A percentile compares a stretch with the other conserved stretches of the same genome.
Evolutionary conservation across 2,329 filamentous ascomycete species (phyloP).

Genomic region (Lecanoromycetidae sp.): DNA sequence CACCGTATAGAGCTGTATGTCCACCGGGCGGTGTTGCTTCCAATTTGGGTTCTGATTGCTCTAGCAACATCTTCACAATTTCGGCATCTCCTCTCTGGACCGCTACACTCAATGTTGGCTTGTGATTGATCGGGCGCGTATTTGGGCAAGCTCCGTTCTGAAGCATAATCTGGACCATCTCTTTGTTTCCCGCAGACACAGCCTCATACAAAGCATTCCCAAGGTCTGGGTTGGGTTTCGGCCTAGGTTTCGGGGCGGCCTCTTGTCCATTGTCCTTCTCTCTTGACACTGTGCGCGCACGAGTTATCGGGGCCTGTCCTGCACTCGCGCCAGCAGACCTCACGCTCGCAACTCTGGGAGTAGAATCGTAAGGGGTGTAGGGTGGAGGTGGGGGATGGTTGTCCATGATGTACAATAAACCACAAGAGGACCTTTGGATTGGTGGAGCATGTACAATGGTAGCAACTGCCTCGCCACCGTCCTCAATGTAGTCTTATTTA

Average conservation of each 20-base stretch:
- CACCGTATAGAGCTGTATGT: conserved; percentile 10
- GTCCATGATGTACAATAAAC: background rate
- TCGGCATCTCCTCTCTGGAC: conserved; percentile 3
- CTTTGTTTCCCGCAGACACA: conserved; percentile 6
- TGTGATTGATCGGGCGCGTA: background rate
- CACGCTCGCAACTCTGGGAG: background rate
- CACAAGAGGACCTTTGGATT: background rate
- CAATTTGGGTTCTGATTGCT: background rate
- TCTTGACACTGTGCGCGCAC: background rate
- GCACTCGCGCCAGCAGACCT: background rate
- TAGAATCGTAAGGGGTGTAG: conserved; percentile 3
- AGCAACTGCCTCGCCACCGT: too few relatives aligned
- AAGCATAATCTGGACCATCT: conserved; percentile 8
- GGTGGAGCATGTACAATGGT: too few relatives aligned
- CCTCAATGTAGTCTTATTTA: too few relatives aligned
- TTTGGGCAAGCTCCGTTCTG: conserved; percentile 9
- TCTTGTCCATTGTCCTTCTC: background rate
- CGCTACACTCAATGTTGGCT: conserved; percentile 6
- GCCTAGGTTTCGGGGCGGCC: background rate
- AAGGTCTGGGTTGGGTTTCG: background rate
- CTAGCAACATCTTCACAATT: conserved; percentile 10
- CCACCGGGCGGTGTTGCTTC: conserved; percentile 8
- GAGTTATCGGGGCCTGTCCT: background rate
- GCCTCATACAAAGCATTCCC: conserved; percentile 11
- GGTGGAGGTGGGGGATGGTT: conserved; percentile 7